Conservation (phyloP, 2,329 filamentous ascomycete species). For the Fusarium sp. region DNA sequence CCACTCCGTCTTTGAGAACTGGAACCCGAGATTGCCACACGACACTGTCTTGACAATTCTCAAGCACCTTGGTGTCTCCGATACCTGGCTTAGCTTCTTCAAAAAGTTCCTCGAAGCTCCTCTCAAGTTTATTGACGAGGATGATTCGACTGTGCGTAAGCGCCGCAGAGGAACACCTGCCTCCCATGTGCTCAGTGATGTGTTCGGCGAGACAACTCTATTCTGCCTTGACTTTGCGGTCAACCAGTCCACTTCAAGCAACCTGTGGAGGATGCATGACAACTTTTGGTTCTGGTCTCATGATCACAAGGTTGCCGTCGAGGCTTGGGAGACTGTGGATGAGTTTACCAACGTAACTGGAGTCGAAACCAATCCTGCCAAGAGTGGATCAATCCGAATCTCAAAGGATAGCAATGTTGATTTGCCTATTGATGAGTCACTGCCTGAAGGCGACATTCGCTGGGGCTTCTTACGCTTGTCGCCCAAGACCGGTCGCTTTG, state of each 20-base stretch:
- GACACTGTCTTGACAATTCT: conserved; percentile 68
- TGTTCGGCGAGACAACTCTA: conserved; percentile 69
- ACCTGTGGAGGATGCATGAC: conserved; percentile 72
- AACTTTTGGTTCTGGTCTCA: conserved; percentile 76
- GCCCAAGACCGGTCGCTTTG: conserved; percentile 63
- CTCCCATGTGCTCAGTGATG: conserved; percentile 68
- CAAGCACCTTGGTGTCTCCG: conserved; percentile 68
- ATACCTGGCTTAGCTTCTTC: conserved; percentile 70
- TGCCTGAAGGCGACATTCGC: conserved; percentile 62
- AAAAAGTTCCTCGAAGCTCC: conserved; percentile 68
- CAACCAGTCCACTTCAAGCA: conserved; percentile 64
- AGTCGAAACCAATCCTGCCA: conserved; percentile 64
- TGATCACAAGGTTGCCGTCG: conserved; percentile 62
- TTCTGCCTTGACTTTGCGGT: conserved; percentile 75
- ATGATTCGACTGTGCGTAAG: conserved; percentile 54
- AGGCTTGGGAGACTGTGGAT: conserved; percentile 69
- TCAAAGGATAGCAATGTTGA: conserved; percentile 37
- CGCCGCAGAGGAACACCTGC: conserved; percentile 69
- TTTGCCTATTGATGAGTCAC: conserved; percentile 46
- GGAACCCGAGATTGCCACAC: conserved; percentile 63
- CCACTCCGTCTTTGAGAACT: conserved; percentile 60
- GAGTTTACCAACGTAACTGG: conserved; percentile 67
- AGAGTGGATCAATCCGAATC: conserved; percentile 62
- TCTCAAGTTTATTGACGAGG: conserved; percentile 67
- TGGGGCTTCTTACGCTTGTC: conserved; percentile 70